Evolutionary conservation across 225 moss, liverwort and hornwort genomes (phyloP).

Genomic region (Sphagnum contortum): DNA sequence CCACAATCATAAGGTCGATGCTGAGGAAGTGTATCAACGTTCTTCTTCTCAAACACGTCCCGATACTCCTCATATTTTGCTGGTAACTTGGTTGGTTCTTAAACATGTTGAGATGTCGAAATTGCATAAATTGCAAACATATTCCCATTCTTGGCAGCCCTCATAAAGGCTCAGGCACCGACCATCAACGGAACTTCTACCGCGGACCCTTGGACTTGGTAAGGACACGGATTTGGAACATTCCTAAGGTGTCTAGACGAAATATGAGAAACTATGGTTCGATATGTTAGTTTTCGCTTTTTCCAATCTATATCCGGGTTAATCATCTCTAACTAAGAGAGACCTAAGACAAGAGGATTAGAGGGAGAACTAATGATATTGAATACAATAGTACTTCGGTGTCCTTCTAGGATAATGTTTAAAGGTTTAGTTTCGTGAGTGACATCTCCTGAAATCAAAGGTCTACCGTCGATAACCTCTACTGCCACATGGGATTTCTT

Average conservation of each 20-base stretch:
- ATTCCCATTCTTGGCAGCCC: not conserved
- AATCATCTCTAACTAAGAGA: not conserved
- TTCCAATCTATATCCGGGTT: not conserved
- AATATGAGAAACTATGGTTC: not conserved
- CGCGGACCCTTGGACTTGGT: too few relatives aligned
- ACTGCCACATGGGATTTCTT: not conserved
- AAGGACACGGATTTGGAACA: not conserved
- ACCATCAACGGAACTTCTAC: not conserved
- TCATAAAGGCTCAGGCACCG: not conserved
- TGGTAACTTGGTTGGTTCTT: constrained; percentile 1
- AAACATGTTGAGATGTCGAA: not conserved
- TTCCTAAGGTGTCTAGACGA: not conserved
- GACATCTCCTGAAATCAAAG: not conserved
- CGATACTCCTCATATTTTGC: not conserved
- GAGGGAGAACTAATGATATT: not conserved
- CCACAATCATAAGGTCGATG: constrained; percentile 5
- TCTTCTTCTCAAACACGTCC: constrained; percentile 1
- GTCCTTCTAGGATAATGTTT: not conserved
- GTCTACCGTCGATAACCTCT: constrained; percentile 8
- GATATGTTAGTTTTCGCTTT: not conserved
- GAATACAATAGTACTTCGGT: not conserved
- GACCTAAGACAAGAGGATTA: not conserved
- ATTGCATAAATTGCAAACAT: not conserved
- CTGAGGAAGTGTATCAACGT: not conserved
- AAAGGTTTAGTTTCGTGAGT: not conserved